phyloP scores from a whole-genome alignment of 140 eudicot genomes.

The Ambrosia hybrid region DNA sequence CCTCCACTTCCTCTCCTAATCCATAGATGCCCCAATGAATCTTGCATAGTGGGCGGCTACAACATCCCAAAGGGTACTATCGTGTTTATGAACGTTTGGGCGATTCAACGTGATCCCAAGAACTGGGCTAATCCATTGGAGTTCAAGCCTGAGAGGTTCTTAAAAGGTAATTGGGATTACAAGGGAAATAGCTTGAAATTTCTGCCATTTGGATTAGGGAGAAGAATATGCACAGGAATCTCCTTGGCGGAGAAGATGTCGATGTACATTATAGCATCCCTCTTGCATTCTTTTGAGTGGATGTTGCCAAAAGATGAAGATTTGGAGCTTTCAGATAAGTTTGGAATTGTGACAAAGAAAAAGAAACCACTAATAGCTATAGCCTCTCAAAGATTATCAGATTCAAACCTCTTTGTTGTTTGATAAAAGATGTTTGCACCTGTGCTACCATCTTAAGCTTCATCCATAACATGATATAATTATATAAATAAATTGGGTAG shows the following conservation, averaged over 20 bases:
- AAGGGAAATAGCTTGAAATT: conserved; percentile 37
- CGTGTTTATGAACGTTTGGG: conserved; percentile 41
- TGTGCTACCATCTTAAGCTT: too few species aligned
- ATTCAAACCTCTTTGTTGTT: too few species aligned
- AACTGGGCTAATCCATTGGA: conserved; percentile 44
- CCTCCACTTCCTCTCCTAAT: too few species aligned
- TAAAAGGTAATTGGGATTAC: conserved; percentile 32
- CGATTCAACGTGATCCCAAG: conserved; percentile 44
- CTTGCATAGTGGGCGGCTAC: conserved; percentile 37
- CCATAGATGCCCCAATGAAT: conserved; percentile 26
- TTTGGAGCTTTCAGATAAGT: conserved; percentile 30
- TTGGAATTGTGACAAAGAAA: conserved; percentile 54
- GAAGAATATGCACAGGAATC: conserved; percentile 50
- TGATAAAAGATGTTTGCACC: too few species aligned
- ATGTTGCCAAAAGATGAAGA: too few species aligned
- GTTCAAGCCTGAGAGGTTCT: conserved; percentile 47
- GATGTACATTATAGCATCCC: conserved; percentile 14
- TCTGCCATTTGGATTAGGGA: conserved; percentile 51
- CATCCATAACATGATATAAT: too few species aligned
- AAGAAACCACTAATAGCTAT: conserved; percentile 43
- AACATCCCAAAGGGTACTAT: conserved; percentile 45
- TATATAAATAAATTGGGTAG: too few species aligned
- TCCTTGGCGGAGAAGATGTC: conserved; percentile 48
- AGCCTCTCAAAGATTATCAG: conserved; percentile 42
- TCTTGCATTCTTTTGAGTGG: too few species aligned